Base-by-base conservation (phyloP, 78 protist genomes). In the Pigoraptor vietnamica region DNA sequence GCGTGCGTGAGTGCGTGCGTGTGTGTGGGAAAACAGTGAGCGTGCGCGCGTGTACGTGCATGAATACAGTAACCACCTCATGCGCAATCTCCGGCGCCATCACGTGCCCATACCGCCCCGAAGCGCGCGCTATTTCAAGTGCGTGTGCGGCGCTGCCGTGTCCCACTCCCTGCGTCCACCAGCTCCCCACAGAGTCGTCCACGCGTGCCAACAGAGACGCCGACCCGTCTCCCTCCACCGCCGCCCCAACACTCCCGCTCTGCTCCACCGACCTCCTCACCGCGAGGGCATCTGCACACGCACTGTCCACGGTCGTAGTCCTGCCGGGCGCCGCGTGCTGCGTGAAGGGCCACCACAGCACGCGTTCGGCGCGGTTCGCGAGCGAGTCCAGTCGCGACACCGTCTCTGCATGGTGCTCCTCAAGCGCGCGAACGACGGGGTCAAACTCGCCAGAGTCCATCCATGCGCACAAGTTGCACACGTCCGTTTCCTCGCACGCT, bases 281-380 rank as follows among this genome's bases (percentile, higher is more conserved):
- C 48, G 35, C 1, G 29, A 90, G 82, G 34, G 2, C 23, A 29
- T 90, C 92, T 33, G 32, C 88, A 24, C 35, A 35, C 25, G 92
- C 92, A 1, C 40, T 21, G 67, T 90, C 92, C 10, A 90, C 37
- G 32, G 9, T 34, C 29, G 39, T 81, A 39, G 81, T 23, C 23
- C 24, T 2, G 23, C 39, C 2, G 67, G 81, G 48, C 25, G 39
- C 84, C 88, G 1, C 88, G 90, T 93, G 95, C 89, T 93, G 95
- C 23, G 95, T 93, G 91, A 93, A 93, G 40, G 95, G 95, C 93
- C 93, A 93, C 95, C 95, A 93, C 37, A 39, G n/a, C 33, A 32
- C 10, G 82, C 23, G 35, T 39, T 0, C 21, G 1, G 83, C 79
- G 23, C 83, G 55, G 23, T 19, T 24, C 19, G n/a, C 91, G 23